Evolutionary conservation across 345 rosid genomes (phyloP).

Genomic region (Bruguiera sexangula): DNA sequence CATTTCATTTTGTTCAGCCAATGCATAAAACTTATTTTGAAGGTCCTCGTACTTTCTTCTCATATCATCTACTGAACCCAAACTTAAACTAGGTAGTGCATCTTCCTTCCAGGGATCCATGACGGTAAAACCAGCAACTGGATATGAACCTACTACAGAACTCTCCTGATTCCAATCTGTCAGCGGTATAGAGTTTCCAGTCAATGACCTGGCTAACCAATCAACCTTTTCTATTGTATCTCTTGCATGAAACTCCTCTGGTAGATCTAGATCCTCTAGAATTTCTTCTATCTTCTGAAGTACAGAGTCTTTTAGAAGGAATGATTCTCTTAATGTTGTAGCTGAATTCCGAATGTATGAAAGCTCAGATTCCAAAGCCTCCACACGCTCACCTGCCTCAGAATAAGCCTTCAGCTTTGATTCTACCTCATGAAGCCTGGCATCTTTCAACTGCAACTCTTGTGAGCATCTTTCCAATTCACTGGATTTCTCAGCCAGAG

Average conservation of each 20-base stretch:
- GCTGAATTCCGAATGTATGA: slow-evolving; percentile 97
- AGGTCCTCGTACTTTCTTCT: slow-evolving; percentile 86
- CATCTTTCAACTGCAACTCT: slow-evolving; percentile 71
- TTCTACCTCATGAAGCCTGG: slow-evolving; percentile 66
- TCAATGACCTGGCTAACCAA: slow-evolving; percentile 78
- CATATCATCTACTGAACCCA: slow-evolving; percentile 61
- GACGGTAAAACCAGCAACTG: slow-evolving; percentile 55
- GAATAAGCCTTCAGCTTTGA: slow-evolving; percentile 60
- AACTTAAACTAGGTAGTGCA: slow-evolving; percentile 46
- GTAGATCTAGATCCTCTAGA: slow-evolving; percentile 84
- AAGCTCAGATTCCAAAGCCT: slow-evolving; percentile 95
- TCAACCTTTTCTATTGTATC: slow-evolving; percentile 90
- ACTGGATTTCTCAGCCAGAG: slow-evolving; percentile 61
- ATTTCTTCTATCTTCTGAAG: slow-evolving; percentile 93
- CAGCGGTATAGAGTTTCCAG: slow-evolving; percentile 49
- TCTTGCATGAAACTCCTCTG: slow-evolving; percentile 84
- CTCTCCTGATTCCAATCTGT: slow-evolving; percentile 76
- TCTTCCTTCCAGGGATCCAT: slow-evolving; percentile 83
- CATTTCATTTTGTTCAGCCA: slow-evolving; percentile 99
- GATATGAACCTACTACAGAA: slow-evolving; percentile 56
- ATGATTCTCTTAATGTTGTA: slow-evolving; percentile 87
- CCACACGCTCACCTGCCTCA: slow-evolving; percentile 92
- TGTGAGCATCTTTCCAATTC: slow-evolving; percentile 73
- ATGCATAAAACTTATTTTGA: slow-evolving; percentile 78
- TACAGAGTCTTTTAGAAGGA: slow-evolving; percentile 90